These are phyloP conservation scores for Phytophthora pseudosyringae DNA, from an alignment of 352 stramenopile species.

Conservation along the genomic window DNA sequence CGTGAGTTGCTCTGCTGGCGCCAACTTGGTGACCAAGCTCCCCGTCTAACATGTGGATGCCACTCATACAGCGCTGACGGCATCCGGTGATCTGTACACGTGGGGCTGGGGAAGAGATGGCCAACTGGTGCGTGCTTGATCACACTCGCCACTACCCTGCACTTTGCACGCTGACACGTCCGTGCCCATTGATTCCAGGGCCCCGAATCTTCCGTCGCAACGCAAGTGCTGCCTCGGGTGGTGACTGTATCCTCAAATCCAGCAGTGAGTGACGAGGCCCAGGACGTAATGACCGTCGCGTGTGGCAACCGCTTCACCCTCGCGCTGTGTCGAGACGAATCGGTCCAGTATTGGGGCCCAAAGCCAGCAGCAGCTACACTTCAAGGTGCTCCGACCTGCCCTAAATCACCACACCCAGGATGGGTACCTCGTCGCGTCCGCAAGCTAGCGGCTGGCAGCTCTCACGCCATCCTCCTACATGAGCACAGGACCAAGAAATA, in stretches of 20 bases:
- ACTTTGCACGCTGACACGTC: constrained; percentile 14
- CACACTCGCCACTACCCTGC: neutral
- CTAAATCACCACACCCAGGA: constrained; percentile 15
- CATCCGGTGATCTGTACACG: constrained; percentile 73
- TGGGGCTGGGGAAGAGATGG: constrained; percentile 80
- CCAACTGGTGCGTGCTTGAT: constrained; percentile 59
- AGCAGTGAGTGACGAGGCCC: constrained; percentile 28
- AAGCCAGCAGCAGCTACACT: constrained; percentile 4
- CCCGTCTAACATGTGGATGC: constrained; percentile 18
- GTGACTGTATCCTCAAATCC: constrained; percentile 38
- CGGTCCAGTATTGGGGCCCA: constrained; percentile 64
- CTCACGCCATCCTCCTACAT: constrained; percentile 42
- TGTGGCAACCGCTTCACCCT: constrained; percentile 66
- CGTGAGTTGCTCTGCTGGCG: neutral
- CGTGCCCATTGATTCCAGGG: constrained; percentile 14
- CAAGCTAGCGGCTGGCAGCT: constrained; percentile 32
- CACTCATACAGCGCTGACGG: constrained; percentile 45
- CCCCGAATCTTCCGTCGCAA: constrained; percentile 19
- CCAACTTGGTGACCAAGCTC: neutral
- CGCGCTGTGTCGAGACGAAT: constrained; percentile 46
- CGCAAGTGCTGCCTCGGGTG: constrained; percentile 55
- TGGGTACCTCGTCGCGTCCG: constrained; percentile 20
- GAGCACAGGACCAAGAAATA: neutral
- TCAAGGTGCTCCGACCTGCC: constrained; percentile 1
- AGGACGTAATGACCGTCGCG: constrained; percentile 42